phyloP scores from a whole-genome alignment of 371 early-diverging fungal species.

The Circinella umbellata region DNA sequence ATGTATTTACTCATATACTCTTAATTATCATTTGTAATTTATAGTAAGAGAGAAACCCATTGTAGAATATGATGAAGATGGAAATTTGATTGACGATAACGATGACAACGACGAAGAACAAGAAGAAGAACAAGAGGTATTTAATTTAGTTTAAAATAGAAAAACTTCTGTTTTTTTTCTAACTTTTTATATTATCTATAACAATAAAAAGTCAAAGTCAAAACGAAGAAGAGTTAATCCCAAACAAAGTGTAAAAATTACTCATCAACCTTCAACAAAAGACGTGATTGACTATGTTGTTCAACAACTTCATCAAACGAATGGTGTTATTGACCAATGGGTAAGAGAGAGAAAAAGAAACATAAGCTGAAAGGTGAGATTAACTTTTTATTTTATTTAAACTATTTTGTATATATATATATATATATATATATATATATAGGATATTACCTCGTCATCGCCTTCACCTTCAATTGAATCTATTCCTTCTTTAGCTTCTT shows the following conservation, averaged over 20 bases:
- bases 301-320: constrained; percentile 20
- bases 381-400: too few relatives aligned
- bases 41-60: constrained; percentile 42
- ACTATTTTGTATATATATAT: too few relatives aligned
- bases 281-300: constrained; percentile 29
- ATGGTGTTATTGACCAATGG: background rate
- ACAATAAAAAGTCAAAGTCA: background rate
- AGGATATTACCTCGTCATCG: background rate
- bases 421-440: background rate
- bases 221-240: constrained; percentile 4
- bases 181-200: background rate
- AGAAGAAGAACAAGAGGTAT: constrained; percentile 2
- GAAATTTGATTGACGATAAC: constrained; percentile 37
- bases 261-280: constrained; percentile 24
- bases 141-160: background rate
- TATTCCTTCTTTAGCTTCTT: constrained; percentile 13
- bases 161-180: background rate
- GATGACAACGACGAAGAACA: constrained; percentile 24
- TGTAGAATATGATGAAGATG: constrained; percentile 56
- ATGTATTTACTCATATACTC: background rate
- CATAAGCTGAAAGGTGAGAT: background rate
- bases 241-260: constrained; percentile 13
- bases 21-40: background rate
- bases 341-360: constrained; percentile 6
- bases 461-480: background rate